These are phyloP conservation scores for Wickerhamiella dianesei DNA, from an alignment of 805 yeast genomes.

Conservation along the genomic window DNA sequence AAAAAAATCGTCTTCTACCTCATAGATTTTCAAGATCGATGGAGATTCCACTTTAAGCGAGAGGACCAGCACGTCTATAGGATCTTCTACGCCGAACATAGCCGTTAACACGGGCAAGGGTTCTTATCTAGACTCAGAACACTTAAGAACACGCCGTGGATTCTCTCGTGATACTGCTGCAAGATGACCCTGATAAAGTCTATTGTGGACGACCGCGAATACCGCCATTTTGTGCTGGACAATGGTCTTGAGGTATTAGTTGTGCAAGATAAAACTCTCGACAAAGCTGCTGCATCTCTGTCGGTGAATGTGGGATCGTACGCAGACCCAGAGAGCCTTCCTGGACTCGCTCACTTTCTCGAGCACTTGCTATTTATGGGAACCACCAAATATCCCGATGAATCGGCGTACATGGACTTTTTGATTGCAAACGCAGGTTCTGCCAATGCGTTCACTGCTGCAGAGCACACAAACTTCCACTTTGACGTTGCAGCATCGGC, in stretches of 20 bases:
- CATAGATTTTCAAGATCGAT: too few species aligned
- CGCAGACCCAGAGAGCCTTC: conserved; percentile 53
- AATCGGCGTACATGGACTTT: conserved; percentile 60
- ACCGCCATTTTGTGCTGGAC: conserved; percentile 49
- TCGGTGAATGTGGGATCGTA: conserved; percentile 72
- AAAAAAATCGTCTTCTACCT: too few species aligned
- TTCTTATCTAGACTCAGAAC: too few species aligned
- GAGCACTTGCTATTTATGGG: conserved; percentile 80
- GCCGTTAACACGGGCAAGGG: too few species aligned
- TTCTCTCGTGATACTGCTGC: too few species aligned
- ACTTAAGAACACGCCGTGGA: too few species aligned
- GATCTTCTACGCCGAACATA: too few species aligned
- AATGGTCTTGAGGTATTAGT: conserved; percentile 60
- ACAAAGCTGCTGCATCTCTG: conserved; percentile 53
- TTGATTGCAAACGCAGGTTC: conserved; percentile 75
- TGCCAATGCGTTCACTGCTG: conserved; percentile 84
- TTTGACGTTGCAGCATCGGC: conserved; percentile 70
- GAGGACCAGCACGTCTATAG: too few species aligned
- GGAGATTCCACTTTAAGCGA: too few species aligned
- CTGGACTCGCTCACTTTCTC: conserved; percentile 82
- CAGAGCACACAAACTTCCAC: conserved; percentile 79
- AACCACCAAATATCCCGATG: conserved; percentile 59
- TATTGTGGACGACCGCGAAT: conserved; percentile 54
- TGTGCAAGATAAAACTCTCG: conserved; percentile 64
- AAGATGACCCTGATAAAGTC: conserved; percentile 20